Base-by-base conservation (phyloP, 495 filamentous ascomycete genomes). In the Immersiella caudata region DNA sequence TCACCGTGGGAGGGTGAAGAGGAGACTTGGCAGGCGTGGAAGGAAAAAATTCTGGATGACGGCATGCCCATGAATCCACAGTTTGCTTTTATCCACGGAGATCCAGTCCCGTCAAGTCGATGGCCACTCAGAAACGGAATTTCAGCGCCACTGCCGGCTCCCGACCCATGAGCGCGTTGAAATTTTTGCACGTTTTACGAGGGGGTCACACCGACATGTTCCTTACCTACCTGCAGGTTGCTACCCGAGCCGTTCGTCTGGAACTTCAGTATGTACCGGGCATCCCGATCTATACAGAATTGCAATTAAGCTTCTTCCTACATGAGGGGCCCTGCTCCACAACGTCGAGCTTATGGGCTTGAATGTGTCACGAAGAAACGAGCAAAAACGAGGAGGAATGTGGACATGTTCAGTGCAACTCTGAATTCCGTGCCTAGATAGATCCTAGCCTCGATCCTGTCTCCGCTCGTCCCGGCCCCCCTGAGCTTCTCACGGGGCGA, bases 41-140 rank as follows among this genome's bases (percentile, higher is more conserved):
- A 55, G 66, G 71, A 75, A 74, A n/a, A 58, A 65, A 68, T 72
- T 66, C 65, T 64, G 58, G 55, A 74, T 74, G 72, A 74, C 72
- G 70, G 67, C 58, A 74, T 74, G 58, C 67, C 8, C 40, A 14
- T 46, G 40, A 46, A 12, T 46, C 40, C 40, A 46, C 40, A 46
- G 40, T 46, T 46, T 46, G n/a, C 35, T 56, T 25, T 26, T 25
- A 40, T 36, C 40, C 33, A 29, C 22, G 21, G 14, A 40, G 52
- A 62, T 56, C n/a, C n/a, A n/a, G 58, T 61, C 24, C 50, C 36
- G 21, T 25, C n/a, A n/a, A n/a, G n/a, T 25, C 35, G 9, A 61
- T 22, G 59, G 40, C 40, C 40, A 27, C 24, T 50, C 60, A 40
- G 21, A 20, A 35, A 25, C 24, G 18, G 51, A 6, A 29, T 58